phyloP scores from a whole-genome alignment of 228 moss, liverwort and hornwort genomes.

The Sphagnum fallax region DNA sequence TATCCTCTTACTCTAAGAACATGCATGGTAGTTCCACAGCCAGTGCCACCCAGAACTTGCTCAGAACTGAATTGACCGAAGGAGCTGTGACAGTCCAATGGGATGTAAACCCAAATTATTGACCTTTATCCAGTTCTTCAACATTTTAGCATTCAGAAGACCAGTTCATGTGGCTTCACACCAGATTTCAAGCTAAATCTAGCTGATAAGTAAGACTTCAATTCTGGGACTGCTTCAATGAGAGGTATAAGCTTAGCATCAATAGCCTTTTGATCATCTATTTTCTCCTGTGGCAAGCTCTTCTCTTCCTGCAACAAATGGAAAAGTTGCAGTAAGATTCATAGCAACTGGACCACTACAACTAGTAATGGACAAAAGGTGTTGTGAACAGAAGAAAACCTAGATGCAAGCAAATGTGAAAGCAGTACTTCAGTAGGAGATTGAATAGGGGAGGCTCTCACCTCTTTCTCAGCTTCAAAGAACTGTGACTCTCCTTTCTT shows the following conservation, averaged over 20 bases:
- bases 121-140: too few species aligned
- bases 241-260: constrained; percentile 43
- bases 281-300: constrained; percentile 46
- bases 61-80: too few species aligned
- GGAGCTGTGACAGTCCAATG: too few species aligned
- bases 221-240: constrained; percentile 31
- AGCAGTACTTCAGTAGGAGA: not conserved
- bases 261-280: constrained; percentile 56
- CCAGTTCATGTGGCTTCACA: constrained; percentile 63
- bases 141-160: constrained; percentile 20
- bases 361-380: too few species aligned
- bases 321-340: not conserved
- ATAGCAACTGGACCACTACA: too few species aligned
- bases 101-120: too few species aligned
- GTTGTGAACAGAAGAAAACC: too few species aligned
- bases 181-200: constrained; percentile 71
- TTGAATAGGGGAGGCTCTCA: not conserved
- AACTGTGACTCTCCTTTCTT: constrained; percentile 64
- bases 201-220: constrained; percentile 40
- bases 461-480: constrained; percentile 67
- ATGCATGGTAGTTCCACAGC: too few species aligned
- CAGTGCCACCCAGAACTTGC: too few species aligned
- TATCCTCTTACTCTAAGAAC: too few species aligned
- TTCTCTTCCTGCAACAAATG: constrained; percentile 39
- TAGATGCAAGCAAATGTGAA: not conserved